These are phyloP conservation scores for Paecilomyces sp. DNA, from an alignment of 2,329 filamentous ascomycete species.

Conservation along the genomic window DNA sequence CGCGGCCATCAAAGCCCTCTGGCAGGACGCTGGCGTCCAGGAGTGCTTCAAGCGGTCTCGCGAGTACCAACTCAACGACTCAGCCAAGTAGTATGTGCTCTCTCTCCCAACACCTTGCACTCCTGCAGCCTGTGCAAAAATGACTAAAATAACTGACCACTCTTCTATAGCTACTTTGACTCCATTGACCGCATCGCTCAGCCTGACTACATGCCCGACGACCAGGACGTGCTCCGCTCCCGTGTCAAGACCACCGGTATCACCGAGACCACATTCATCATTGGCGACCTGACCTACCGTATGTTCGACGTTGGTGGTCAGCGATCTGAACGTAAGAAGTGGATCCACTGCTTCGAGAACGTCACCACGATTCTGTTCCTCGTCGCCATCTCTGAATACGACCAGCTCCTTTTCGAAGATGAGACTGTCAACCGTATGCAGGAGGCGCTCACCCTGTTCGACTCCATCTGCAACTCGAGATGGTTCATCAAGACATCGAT, in stretches of 20 bases:
- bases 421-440: conserved; percentile 82
- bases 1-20: conserved; percentile 82
- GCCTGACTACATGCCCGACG: conserved; percentile 88
- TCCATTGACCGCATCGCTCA: conserved; percentile 85
- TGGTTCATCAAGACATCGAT: conserved; percentile 69
- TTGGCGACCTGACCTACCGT: conserved; percentile 86
- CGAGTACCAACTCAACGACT: conserved; percentile 95
- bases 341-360: conserved; percentile 98
- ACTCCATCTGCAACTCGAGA: conserved; percentile 65
- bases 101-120: too few species aligned
- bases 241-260: conserved; percentile 98
- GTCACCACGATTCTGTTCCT: conserved; percentile 95
- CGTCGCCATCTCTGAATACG: conserved; percentile 94
- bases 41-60: conserved; percentile 92
- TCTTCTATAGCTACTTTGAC: conserved; percentile 72
- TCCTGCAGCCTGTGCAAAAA: neutral
- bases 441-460: conserved; percentile 63
- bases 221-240: conserved; percentile 89
- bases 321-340: conserved; percentile 95
- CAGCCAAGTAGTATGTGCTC: conserved; percentile 74
- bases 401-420: conserved; percentile 91
- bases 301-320: conserved; percentile 98
- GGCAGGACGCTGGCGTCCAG: conserved; percentile 89
- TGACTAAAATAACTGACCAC: conserved; percentile 35
- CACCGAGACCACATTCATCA: conserved; percentile 93